A percentile compares a stretch with the other conserved stretches of the same genome.
Conservation (phyloP, 2,329 filamentous ascomycete species). For the Alternaria infectoria region DNA sequence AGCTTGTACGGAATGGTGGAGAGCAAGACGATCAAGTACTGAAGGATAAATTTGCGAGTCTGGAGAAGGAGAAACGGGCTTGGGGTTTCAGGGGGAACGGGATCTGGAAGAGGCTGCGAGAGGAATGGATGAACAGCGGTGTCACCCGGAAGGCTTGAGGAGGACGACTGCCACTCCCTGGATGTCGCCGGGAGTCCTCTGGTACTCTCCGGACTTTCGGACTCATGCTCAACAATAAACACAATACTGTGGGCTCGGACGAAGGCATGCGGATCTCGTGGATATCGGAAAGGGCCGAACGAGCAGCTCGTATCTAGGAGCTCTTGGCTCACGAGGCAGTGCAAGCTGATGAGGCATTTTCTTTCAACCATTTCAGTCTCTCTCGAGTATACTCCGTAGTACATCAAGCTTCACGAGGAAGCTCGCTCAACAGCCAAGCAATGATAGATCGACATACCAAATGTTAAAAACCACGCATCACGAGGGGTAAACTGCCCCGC, state of each 20-base stretch:
- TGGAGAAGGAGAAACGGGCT: conserved; percentile 19
- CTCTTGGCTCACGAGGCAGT: conserved; percentile 5
- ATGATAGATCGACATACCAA: not conserved
- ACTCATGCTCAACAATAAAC: not conserved
- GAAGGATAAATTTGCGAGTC: conserved; percentile 1
- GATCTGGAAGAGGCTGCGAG: conserved; percentile 15
- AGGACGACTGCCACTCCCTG: not conserved
- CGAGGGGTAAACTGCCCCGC: not conserved
- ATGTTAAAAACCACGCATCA: conserved; percentile 12
- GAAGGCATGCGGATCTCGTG: not conserved
- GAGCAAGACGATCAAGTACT: conserved; percentile 4
- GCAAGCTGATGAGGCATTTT: conserved; percentile 11
- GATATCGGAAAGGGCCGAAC: not conserved
- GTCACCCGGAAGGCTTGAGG: conserved; percentile 7
- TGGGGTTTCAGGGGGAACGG: conserved; percentile 24
- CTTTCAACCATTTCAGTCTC: not conserved
- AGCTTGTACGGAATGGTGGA: conserved; percentile 1
- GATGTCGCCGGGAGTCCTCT: not conserved
- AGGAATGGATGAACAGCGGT: conserved; percentile 24
- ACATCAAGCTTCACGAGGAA: not conserved
- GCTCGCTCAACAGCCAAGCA: conserved; percentile 6
- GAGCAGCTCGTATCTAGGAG: not conserved
- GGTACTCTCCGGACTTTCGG: not conserved
- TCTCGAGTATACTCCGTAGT: not conserved
- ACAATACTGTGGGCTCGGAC: not conserved